Evolutionary conservation across 2,329 filamentous ascomycete genomes (phyloP), one percentile per base, ranked within the genome.

Genomic region (Hypoxylon sp.): DNA sequence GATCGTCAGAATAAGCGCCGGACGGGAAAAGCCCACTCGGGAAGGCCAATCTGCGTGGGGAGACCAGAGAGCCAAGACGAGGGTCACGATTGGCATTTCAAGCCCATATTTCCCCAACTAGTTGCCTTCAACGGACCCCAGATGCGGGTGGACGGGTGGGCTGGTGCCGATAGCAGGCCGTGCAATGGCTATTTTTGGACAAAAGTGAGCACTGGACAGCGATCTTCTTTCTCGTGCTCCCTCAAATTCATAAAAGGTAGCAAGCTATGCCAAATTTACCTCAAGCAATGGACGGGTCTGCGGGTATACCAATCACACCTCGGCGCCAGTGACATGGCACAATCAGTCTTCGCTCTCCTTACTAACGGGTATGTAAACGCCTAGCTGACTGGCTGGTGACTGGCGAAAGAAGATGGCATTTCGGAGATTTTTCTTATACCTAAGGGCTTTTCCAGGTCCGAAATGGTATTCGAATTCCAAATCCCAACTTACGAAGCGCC

Each of bases 1-100:
- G 41, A 48, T 37, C 26, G 49, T 30, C 34, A 56, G 15, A 30
- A 41, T 68, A 68, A 68, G 65, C 65, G 65, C 65, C 37, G 62
- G 59, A 57, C 50, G 28, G 56, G 61, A 64, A 53, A 51, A 51
- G 53, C 62, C 59, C 59, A 56, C 56, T 58, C 57, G 59, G 57
- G 55, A 55, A 50, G 48, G 34, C 56, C 54, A 56, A 44, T 51
- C 44, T 41, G 24, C 24, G 41, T 26, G 34, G 51, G 51, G 39
- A 37, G 41, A 39, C 37, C 41, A 52, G 49, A 32, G 39, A 37
- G 41, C 51, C 37, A 47, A 52, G 49, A 32, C 17, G 34, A 37
- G 34, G 43, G 41, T 32, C 22, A 49, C 37, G 44, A 51, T 43
- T 44, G 34, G 15, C 13, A 6, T 17, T 39, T 39, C 37, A 39